phyloP scores from a whole-genome alignment of 228 moss, liverwort and hornwort genomes.

The Sphagnum fallax region DNA sequence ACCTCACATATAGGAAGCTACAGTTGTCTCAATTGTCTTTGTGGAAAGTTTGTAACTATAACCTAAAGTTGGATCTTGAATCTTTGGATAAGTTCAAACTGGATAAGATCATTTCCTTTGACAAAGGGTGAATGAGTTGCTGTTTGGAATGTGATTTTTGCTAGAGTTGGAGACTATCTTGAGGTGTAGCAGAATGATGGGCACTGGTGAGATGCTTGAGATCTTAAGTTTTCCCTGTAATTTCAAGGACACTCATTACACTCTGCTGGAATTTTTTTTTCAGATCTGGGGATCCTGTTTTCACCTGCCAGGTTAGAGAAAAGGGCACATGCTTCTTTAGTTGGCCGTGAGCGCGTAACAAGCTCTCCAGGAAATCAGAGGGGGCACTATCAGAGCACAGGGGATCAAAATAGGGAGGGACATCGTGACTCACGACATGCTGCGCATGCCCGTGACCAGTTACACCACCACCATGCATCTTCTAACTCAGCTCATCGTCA shows the following conservation, averaged over 20 bases:
- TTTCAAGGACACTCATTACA: constrained; percentile 22
- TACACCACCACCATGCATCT: constrained; percentile 56
- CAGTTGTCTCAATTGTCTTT: no score
- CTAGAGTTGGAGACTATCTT: no score
- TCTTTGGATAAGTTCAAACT: no score
- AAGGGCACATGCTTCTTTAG: constrained; percentile 47
- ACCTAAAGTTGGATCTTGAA: no score
- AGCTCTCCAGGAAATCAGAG: constrained; percentile 66
- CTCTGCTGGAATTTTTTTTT: background rate
- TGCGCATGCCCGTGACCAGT: constrained; percentile 62
- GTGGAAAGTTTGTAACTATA: no score
- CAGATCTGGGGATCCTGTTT: constrained; percentile 24
- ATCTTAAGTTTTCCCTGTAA: no score
- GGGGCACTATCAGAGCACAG: constrained; percentile 43
- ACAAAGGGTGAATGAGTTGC: no score
- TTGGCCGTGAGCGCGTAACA: constrained; percentile 32
- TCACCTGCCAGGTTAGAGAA: constrained; percentile 38
- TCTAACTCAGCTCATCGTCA: constrained; percentile 43
- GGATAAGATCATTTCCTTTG: no score
- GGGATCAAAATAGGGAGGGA: constrained; percentile 67
- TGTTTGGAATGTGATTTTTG: no score
- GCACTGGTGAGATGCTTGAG: constrained; percentile 1
- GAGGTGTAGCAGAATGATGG: no score
- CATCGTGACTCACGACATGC: constrained; percentile 63
- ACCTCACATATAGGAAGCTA: no score